Conservation (phyloP, 352 stramenopile genomes). For the Pythium rhizo-oryzae region DNA sequence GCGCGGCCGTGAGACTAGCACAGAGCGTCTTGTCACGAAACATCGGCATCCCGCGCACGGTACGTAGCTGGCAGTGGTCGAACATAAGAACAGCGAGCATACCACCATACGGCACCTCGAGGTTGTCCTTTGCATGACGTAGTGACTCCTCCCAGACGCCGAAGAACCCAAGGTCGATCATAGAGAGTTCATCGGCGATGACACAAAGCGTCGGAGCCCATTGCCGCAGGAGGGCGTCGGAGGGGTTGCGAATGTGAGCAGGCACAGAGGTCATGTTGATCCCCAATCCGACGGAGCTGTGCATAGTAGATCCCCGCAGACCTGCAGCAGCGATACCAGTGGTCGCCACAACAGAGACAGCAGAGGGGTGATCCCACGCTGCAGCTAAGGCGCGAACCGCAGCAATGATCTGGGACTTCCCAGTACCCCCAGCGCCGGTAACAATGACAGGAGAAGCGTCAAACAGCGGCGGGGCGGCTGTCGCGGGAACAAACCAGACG, state of each 20-base stretch:
- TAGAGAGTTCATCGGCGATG: slow-evolving; percentile 32
- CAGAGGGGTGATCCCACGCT: slow-evolving; percentile 3
- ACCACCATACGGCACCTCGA: slow-evolving; percentile 7
- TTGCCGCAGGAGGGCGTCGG: slow-evolving; percentile 6
- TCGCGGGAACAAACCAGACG: background rate
- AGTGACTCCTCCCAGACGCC: slow-evolving; percentile 35
- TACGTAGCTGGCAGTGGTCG: slow-evolving; percentile 7
- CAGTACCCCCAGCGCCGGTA: slow-evolving; percentile 27
- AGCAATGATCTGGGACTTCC: slow-evolving; percentile 30
- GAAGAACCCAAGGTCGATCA: slow-evolving; percentile 31
- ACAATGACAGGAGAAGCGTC: slow-evolving; percentile 20
- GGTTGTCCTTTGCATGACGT: slow-evolving; percentile 20
- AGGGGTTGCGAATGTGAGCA: slow-evolving; percentile 5
- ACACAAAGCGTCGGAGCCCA: slow-evolving; percentile 28
- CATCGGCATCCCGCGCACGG: slow-evolving; percentile 2
- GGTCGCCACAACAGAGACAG: slow-evolving; percentile 14
- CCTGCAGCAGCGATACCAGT: slow-evolving; percentile 28
- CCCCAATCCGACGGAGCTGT: slow-evolving; percentile 22
- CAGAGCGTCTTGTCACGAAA: slow-evolving; percentile 8
- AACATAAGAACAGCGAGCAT: slow-evolving; percentile 14
- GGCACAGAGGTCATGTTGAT: slow-evolving; percentile 13
- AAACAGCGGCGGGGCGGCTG: background rate
- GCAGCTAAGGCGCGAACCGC: slow-evolving; percentile 8
- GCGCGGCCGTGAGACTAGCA: background rate
- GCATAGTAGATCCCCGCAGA: slow-evolving; percentile 28